Conservation (phyloP, 1,139 yeast species). For the Candida frijolesensis region DNA sequence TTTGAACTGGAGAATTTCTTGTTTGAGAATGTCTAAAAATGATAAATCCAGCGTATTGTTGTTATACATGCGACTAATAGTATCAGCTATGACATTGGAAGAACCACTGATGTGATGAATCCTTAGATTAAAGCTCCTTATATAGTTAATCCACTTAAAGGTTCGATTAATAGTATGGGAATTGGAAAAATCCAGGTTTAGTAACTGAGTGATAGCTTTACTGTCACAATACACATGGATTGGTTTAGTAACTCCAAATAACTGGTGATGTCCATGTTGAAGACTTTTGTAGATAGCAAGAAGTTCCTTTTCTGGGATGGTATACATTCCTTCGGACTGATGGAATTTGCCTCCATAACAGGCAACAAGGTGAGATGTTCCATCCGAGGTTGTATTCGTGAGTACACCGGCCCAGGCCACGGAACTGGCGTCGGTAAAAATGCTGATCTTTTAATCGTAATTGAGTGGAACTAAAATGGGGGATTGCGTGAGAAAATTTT, state of each 20-base stretch:
- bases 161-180: background rate
- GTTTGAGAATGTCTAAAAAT: too few species aligned
- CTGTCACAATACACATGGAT: background rate
- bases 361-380: background rate
- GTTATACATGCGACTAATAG: background rate
- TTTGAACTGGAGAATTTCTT: too few species aligned
- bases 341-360: background rate
- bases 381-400: background rate
- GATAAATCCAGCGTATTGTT: background rate
- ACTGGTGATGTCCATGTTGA: background rate
- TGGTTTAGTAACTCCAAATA: background rate
- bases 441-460: too few species aligned
- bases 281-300: background rate
- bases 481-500: too few species aligned
- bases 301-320: background rate
- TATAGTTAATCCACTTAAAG: background rate
- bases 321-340: too few species aligned
- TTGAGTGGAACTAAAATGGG: too few species aligned
- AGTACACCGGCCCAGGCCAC: background rate
- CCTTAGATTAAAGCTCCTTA: background rate
- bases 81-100: background rate
- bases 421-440: background rate
- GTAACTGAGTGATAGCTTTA: background rate
- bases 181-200: too few species aligned
- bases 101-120: background rate